phyloP scores from a whole-genome alignment of 768 basidiomycete species.

The Psilocybe cyanescens region DNA sequence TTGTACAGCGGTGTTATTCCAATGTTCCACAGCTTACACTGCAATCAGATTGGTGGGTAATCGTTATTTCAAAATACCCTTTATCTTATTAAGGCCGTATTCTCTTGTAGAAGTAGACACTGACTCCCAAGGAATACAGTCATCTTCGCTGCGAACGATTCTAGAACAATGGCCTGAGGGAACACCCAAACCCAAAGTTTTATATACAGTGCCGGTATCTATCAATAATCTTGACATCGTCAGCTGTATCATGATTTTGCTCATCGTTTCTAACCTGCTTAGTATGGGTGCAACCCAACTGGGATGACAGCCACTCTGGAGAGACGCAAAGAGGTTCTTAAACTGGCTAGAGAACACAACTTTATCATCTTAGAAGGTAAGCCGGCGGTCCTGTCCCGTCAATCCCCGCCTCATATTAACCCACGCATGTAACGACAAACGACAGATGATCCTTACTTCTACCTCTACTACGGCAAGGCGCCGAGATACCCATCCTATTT shows the following conservation, averaged over 20 bases:
- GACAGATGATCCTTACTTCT: conserved; percentile 69
- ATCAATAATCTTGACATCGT: background rate
- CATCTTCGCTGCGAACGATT: conserved; percentile 60
- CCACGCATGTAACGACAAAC: background rate
- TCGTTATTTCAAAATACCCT: background rate
- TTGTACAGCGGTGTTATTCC: conserved; percentile 64
- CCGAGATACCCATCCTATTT: conserved; percentile 81
- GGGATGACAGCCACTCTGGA: conserved; percentile 76
- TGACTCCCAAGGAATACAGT: conserved; percentile 72
- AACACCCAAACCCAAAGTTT: conserved; percentile 73
- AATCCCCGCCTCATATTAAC: background rate
- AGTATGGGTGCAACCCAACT: conserved; percentile 89
- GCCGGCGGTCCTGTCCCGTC: conserved; percentile 14
- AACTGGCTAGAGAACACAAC: conserved; percentile 71
- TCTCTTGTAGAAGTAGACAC: conserved; percentile 68
- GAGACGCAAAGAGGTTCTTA: conserved; percentile 72
- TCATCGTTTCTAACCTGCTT: background rate
- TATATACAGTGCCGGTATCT: conserved; percentile 82
- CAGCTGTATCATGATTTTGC: background rate
- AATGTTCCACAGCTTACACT: conserved; percentile 57
- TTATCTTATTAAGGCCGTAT: conserved; percentile 11
- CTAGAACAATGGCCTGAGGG: conserved; percentile 76
- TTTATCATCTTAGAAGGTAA: conserved; percentile 86
- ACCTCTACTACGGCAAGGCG: conserved; percentile 71
- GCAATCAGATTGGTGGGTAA: conserved; percentile 59